Base-by-base conservation (phyloP, 345 rosid genomes). In the Melastoma malabathricum region DNA sequence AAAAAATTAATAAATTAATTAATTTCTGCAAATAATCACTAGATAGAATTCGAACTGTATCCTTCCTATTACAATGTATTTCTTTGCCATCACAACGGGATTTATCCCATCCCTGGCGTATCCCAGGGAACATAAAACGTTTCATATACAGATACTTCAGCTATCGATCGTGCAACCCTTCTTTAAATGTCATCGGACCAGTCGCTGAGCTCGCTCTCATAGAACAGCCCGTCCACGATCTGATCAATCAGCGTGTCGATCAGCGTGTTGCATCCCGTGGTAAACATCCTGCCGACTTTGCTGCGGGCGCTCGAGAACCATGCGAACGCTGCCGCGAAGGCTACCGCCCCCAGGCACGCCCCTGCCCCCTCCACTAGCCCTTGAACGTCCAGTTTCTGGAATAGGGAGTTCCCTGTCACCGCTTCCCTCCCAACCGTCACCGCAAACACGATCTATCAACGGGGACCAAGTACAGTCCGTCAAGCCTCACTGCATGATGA, bases 171-270 rank as follows among this genome's bases (percentile, higher is more conserved):
- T 29, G 9, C 9, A 29, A 29, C 38, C 38, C 38, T 29, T 29
- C 19, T n/a, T 69, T 62, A 89, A 13, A 69, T 44, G 4, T 81
- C 89, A 54, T 89, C 95, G 5, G 83, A 67, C 89, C 89, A 80
- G 47, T 83, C 95, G 54, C 57, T 70, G 20, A 63, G 62, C 45
- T 80, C 72, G 1, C 56, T 61, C 18, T 79, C 96, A 9, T 81
- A 86, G 86, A 90, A 90, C 67, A 90, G 70, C n/a, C 96, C 96
- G 46, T 90, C 96, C 1, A 90, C 72, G 58, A 90, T 76, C 61
- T 82, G 94, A 46, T 90, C 94, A 16, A 90, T 77, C 19, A 90
- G 72, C 15, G 94, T 76, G 66, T 90, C 98, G 15, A 90, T 82
- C 12, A 90, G 74, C 4, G 94, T 55, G 77, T 75, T 86, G 62